Evolutionary conservation across 306 rosid species (phyloP), one percentile per base, ranked within the genome.

Genomic region (Benincasa hispida): DNA sequence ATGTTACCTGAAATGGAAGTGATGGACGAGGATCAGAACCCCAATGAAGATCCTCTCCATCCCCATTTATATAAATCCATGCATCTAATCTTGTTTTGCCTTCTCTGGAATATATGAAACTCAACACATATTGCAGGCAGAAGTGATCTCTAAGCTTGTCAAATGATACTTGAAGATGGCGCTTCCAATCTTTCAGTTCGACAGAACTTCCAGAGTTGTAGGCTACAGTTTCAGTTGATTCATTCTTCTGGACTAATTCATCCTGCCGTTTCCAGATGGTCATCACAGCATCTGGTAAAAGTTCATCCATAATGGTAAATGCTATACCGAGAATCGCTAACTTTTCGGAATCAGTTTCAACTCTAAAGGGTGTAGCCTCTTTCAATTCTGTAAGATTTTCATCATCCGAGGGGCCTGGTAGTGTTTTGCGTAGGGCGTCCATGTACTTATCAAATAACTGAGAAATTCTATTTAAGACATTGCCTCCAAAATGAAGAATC

Each of bases 71-170:
- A 89, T 94, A 92, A 65, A 94, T 90, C 35, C 87, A 88, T 47
- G 97, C 99, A 87, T 90, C 81, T 84, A 94, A 80, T 78, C 87
- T 83, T 69, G 99, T 94, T 80, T 85, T 88, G 39, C 98, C 99
- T 84, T 94, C 99, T 87, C 99, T 87, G 51, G 97, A 90, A 84
- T 94, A 94, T 83, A 94, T 94, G 91, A 94, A 94, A 87, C 82
- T 80, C 81, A 94, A 77, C 76, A 94, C 91, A 87, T 94, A 94
- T 76, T 89, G 96, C 81, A 89, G 83, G 72, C 99, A 94, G 78
- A 94, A 94, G 77, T 94, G 99, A 85, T 94, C 99, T 83, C 88
- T 84, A 72, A 94, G 99, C 86, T 90, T 88, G 87, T 94, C 99
- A 80, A 92, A 94, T 78, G 90, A 92, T 81, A 88, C 93, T 82